A percentile compares a stretch with the other conserved stretches of the same genome.
Conservation (phyloP, 2,329 filamentous ascomycete genomes). For the Colletotrichum sublineola region DNA sequence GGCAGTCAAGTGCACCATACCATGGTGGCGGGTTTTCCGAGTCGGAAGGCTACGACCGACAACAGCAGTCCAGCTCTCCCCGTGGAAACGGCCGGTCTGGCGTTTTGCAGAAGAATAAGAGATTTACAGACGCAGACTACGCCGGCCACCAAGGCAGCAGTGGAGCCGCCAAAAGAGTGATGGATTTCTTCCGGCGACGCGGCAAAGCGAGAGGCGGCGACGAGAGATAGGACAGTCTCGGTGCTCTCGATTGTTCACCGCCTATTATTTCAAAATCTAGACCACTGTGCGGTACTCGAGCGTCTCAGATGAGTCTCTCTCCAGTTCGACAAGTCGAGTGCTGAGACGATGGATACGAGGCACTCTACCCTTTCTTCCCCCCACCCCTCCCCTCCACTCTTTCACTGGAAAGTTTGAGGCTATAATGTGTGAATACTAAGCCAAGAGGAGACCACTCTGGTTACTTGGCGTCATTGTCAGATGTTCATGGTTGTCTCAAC, state of each 20-base stretch:
- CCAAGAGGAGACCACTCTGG: conserved; percentile 29
- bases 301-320: conserved; percentile 39
- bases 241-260: conserved; percentile 31
- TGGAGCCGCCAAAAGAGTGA: conserved; percentile 89
- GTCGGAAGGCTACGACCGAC: conserved; percentile 58
- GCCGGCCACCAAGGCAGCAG: conserved; percentile 83
- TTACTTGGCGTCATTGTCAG: conserved; percentile 33
- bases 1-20: conserved; percentile 58
- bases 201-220: conserved; percentile 79
- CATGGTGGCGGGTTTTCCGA: conserved; percentile 56
- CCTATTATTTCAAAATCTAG: conserved; percentile 15
- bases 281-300: conserved; percentile 34
- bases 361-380: background rate
- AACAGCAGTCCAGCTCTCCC: conserved; percentile 54
- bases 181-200: conserved; percentile 96
- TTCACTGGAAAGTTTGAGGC: conserved; percentile 17
- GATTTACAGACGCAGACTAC: conserved; percentile 85
- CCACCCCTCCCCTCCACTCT: background rate
- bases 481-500: conserved; percentile 37
- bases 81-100: conserved; percentile 38
- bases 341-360: conserved; percentile 23
- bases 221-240: conserved; percentile 56
- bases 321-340: conserved; percentile 34
- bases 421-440: conserved; percentile 41
- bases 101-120: conserved; percentile 83